Base-by-base conservation (phyloP, 2,329 filamentous ascomycete species). In the Hirsutella rhossiliensis region DNA sequence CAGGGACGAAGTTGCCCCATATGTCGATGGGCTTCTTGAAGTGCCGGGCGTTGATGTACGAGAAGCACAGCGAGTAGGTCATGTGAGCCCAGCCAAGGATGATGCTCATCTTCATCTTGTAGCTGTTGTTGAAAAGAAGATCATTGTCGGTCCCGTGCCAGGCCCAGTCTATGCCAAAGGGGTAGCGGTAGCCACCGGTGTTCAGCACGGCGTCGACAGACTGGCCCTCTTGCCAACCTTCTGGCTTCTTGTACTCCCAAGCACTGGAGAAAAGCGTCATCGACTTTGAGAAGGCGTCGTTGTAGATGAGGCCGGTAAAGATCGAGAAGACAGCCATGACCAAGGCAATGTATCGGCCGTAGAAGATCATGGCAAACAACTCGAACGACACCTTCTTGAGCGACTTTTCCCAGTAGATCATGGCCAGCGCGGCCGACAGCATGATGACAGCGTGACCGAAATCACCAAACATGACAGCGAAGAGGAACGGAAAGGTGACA, bases 61-160 rank as follows among this genome's bases (percentile, higher is more conserved):
- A 83, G 59, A 94, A 82, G 70, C 85, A 89, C 39, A 98, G 78
- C 17, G 92, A 97, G 69, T 95, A 98, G 3, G 92, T 98, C 92
- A 98, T 98, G 69, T 96, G 89, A 47, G 79, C 79, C 92, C 94
- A 98, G 63, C 94, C 92, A 52, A 98, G 76, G 52, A 98, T 78
- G 61, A 98, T 96, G 71, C 87, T 94, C 68, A 98, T 85, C 75
- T 98, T 98, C 92, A 98, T 98, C 81, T 98, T 98, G 76, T 92
- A 94, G 66, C 86, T 94, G 82, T 98, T 98, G 62, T 80, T 84
- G 69, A 98, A 98, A 41, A 98, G 76, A 18, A 98, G 75, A 48
- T 94, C 84, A 57, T 98, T 98, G 57, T 97, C 90, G 12, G 88
- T 84, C 47, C 84, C 88, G 62, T 98, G 94, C 92, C 92, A 98